These are phyloP conservation scores for Rutstroemia sp. DNA, from an alignment of 2,329 filamentous ascomycete species.

Conservation along the genomic window DNA sequence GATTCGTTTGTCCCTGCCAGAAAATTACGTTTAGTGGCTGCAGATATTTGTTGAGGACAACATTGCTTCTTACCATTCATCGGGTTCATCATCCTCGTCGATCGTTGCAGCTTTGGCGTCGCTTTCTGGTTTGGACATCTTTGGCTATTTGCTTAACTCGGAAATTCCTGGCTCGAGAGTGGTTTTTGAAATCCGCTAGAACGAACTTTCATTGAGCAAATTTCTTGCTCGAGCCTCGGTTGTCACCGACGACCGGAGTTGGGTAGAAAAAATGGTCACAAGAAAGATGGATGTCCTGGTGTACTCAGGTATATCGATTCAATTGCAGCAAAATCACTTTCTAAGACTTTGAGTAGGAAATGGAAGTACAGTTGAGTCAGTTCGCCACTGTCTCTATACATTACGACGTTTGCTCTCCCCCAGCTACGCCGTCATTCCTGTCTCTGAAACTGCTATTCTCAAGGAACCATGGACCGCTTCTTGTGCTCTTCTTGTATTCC, in stretches of 20 bases:
- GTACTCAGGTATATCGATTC: constrained; percentile 62
- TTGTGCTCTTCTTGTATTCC: constrained; percentile 84
- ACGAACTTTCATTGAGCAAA: background rate
- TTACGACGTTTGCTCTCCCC: constrained; percentile 79
- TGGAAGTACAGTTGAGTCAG: constrained; percentile 80
- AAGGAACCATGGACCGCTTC: constrained; percentile 87
- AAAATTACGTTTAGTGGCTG: constrained; percentile 16
- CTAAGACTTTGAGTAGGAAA: constrained; percentile 46
- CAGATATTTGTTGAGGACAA: constrained; percentile 11
- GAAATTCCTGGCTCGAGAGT: background rate
- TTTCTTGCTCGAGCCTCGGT: constrained; percentile 15
- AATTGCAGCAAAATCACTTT: background rate
- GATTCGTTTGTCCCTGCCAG: constrained; percentile 85
- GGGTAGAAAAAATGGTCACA: constrained; percentile 44
- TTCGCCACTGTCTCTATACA: constrained; percentile 81
- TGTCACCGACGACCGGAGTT: constrained; percentile 9
- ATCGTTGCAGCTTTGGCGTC: constrained; percentile 28
- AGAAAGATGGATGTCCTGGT: constrained; percentile 83
- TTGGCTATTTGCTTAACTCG: constrained; percentile 10
- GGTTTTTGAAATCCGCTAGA: background rate
- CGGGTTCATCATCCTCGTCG: constrained; percentile 76
- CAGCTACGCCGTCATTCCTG: constrained; percentile 85
- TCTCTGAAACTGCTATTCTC: constrained; percentile 69
- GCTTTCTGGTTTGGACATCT: constrained; percentile 28
- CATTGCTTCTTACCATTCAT: constrained; percentile 67